Evolutionary conservation across 805 yeast genomes (phyloP).

Genomic region (Candida takata): DNA sequence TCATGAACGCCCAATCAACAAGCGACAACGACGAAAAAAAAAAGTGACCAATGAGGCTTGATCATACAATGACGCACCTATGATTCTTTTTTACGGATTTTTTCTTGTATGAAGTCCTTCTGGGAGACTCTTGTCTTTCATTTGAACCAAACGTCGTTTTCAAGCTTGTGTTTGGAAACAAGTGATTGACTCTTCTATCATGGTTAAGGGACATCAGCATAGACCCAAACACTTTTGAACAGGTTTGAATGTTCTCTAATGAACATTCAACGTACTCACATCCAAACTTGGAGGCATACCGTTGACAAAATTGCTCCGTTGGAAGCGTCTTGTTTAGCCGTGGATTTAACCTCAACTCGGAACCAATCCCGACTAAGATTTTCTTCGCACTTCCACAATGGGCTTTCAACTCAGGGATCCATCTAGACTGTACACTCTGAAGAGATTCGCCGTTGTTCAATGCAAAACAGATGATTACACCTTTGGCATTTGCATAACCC

Average conservation of each 20-base stretch:
- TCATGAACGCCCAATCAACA: no score
- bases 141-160: not conserved
- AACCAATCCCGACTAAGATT: conserved; percentile 32
- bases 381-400: conserved; percentile 32
- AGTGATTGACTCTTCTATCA: not conserved
- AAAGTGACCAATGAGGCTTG: no score
- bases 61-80: conserved; percentile 2
- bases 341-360: conserved; percentile 29
- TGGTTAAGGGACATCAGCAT: conserved; percentile 12
- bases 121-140: not conserved
- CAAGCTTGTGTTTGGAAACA: not conserved
- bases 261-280: conserved; percentile 33
- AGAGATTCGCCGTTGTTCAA: conserved; percentile 28
- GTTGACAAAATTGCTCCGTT: conserved; percentile 22
- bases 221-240: conserved; percentile 14
- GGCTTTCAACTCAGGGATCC: conserved; percentile 36
- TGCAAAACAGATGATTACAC: conserved; percentile 33
- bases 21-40: not conserved
- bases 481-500: conserved; percentile 34
- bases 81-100: not conserved
- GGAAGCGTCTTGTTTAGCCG: conserved; percentile 19
- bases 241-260: conserved; percentile 12
- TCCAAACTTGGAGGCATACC: conserved; percentile 25
- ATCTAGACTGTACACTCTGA: conserved; percentile 31
- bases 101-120: conserved; percentile 3